phyloP scores from a whole-genome alignment of 768 basidiomycete genomes.

The Lentinus tigrinus region DNA sequence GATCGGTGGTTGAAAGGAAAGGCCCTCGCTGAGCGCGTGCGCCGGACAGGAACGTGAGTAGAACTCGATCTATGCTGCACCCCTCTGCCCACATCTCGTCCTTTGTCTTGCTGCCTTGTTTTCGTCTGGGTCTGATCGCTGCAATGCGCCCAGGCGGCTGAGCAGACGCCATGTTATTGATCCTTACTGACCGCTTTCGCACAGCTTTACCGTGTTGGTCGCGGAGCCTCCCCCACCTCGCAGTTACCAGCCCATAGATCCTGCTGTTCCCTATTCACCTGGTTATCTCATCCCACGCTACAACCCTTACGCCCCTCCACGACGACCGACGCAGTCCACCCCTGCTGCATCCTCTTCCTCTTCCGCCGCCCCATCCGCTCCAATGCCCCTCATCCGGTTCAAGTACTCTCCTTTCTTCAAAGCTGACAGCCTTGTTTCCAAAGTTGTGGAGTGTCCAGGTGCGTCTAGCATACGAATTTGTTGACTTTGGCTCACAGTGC shows the following conservation, averaged over 20 bases:
- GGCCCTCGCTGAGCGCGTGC: constrained; percentile 64
- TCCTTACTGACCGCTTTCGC: not conserved
- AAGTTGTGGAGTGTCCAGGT: constrained; percentile 80
- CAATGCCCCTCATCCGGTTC: constrained; percentile 59
- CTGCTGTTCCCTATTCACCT: constrained; percentile 5
- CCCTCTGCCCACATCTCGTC: not conserved
- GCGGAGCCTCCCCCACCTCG: not conserved
- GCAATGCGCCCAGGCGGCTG: not conserved
- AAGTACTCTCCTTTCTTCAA: constrained; percentile 78
- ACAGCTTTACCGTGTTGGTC: constrained; percentile 9
- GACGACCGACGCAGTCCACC: constrained; percentile 33
- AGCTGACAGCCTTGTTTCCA: constrained; percentile 64
- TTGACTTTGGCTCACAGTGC: constrained; percentile 2
- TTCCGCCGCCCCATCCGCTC: constrained; percentile 19
- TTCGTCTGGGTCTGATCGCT: not conserved
- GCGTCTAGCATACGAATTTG: constrained; percentile 14
- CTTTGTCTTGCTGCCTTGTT: not conserved
- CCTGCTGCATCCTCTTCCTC: constrained; percentile 28
- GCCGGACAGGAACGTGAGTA: constrained; percentile 62
- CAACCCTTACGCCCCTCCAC: constrained; percentile 55
- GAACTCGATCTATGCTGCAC: constrained; percentile 5
- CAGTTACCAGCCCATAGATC: not conserved
- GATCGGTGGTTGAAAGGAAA: constrained; percentile 74
- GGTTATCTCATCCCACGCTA: constrained; percentile 23
- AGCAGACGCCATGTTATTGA: not conserved